Base-by-base conservation (phyloP, 805 yeast genomes). In the Kodamaea jinghongensis region DNA sequence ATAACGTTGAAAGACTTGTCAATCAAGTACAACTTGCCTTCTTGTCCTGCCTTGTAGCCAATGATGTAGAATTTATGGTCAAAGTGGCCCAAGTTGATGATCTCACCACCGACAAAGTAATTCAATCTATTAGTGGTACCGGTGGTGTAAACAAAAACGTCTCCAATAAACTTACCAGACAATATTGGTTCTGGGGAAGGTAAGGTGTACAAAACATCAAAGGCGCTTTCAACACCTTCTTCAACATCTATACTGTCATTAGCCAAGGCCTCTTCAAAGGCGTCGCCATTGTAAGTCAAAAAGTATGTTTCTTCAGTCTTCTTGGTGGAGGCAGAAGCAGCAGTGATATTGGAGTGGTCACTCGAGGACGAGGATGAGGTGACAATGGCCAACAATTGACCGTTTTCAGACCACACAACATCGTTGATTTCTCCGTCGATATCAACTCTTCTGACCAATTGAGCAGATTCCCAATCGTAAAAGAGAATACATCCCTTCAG, bases 131-230 rank as follows among this genome's bases (percentile, higher is more conserved):
- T 87, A 28, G 72, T 58, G 16, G 95, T 74, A 13, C 80, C 56
- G 2, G 97, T 88, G 11, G 97, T 87, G 70, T 84, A 93, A 39
- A 93, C 79, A 61, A 91, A 90, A 33, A 93, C 97, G 68, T 93
- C 98, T 50, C 98, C 99, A 54, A 90, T 89, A 89, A 97, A 93
- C 61, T 82, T 83, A 55, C 97, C 97, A 20, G 95, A 83, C 44
- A 86, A 79, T 28, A 91, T 78, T 13, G 81, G 67, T 60, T 93
- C 99, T 2, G 70, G 51, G 17, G 71, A 63, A 42, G 78, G 76
- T 44, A 88, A 76, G 46, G 95, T 96, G 54, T 83, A 78, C 42
- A 87, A 70, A 16, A 90, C 90, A 40, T 86, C 95, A 60, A 93
- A 88, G 11, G 91, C 78, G 28, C 77, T 83, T 56, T 86, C 96